These are phyloP conservation scores for Nicotiana attenuata DNA, from an alignment of 257 asterid species.

Conservation along the genomic window DNA sequence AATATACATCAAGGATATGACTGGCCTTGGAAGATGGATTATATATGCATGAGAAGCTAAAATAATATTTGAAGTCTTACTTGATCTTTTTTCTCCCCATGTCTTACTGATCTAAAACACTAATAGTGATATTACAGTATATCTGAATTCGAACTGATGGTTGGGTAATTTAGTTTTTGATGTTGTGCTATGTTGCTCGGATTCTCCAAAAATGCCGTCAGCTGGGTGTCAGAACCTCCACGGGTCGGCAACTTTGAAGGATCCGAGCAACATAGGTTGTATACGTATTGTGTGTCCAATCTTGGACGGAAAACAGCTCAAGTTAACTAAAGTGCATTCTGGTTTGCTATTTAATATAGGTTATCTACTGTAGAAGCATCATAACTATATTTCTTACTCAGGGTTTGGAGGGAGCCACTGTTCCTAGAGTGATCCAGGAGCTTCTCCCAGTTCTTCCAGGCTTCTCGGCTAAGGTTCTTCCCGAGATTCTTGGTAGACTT, in stretches of 20 bases:
- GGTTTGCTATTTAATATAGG: background rate
- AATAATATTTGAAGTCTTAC: background rate
- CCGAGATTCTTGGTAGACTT: slow-evolving; percentile 74
- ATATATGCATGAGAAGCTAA: background rate
- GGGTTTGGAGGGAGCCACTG: slow-evolving; percentile 53
- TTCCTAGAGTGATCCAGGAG: slow-evolving; percentile 67
- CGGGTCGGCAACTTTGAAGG: no score
- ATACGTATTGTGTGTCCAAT: background rate
- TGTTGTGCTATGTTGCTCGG: background rate
- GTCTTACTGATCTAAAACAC: background rate
- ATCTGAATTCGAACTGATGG: background rate
- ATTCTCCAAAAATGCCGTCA: no score
- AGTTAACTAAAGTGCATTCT: background rate
- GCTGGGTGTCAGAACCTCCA: no score
- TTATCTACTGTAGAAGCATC: background rate
- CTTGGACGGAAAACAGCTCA: background rate
- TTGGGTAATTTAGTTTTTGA: background rate
- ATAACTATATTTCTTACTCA: slow-evolving; percentile 11
- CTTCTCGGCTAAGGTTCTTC: slow-evolving; percentile 72
- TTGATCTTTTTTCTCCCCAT: no score
- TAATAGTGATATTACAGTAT: background rate
- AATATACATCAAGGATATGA: background rate
- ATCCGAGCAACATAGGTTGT: background rate
- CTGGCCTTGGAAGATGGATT: background rate
- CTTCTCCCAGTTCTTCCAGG: slow-evolving; percentile 93